Base-by-base conservation (phyloP, 305 asterid genomes). In the Rubia tinctorum region DNA sequence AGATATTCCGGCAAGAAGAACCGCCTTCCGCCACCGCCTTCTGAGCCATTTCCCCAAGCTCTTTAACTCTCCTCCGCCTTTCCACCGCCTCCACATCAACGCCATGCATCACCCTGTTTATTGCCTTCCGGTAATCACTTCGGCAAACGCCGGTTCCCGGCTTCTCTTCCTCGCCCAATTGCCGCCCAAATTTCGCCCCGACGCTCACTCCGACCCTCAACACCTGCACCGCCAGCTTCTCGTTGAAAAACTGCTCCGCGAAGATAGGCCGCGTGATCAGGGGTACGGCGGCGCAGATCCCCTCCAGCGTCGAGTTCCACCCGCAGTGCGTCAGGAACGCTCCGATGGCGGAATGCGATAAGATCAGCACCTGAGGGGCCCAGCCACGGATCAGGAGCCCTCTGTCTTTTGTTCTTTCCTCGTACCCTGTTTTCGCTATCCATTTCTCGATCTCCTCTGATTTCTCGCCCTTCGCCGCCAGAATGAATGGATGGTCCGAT, bases 251-350 rank as follows among this genome's bases (percentile, higher is more conserved):
- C 66, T 89, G 93, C 66, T 89, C 95, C 0, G 87, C 91, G 43
- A 89, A 87, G 66, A 84, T 74, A 0, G 95, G 91, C 91, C 95
- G 84, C 20, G 90, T 87, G 39, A 82, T 77, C 88, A 87, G 68
- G 0, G 95, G 95, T 61, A 87, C 86, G 12, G 91, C 95, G 1
- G 83, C 81, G 12, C 84, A 70, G n/a, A 85, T 53, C 72, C 88
- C 88, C 76, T 86, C 93, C 0, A 88, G 69, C 0, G 84, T 82
- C 11, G 93, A 86, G 34, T 88, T 88, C 89, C 93, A 88, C 5
- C 93, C 93, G 61, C 93, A 88, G 39, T 86, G 89, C 11, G 90
- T 88, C 42, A 85, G 30, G 70, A 88, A 88, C 8, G 88, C 94
- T 17, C 85, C 86, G 7, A 82, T 63, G 0, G 90, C 69, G 0